Evolutionary conservation across 2,329 filamentous ascomycete genomes (phyloP), one percentile per base, ranked within the genome.

Genomic region (Scedosporium minutisporum): DNA sequence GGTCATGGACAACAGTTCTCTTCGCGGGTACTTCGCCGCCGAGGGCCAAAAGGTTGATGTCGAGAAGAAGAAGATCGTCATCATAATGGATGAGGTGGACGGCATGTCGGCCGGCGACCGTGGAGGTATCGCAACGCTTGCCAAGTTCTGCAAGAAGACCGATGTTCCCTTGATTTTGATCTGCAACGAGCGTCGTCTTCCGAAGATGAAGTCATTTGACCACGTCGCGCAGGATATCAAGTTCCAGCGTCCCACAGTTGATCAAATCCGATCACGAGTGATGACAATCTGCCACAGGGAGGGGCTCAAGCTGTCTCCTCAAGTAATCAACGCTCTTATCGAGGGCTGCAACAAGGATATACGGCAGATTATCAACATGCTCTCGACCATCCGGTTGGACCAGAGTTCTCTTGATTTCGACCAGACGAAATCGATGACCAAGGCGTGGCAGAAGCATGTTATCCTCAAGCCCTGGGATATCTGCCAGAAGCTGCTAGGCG

Each of bases 11-110:
- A 97, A 96, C 62, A 97, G 89, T 0, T 97, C 93, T 23, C 80
- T 99, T 12, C 82, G 92, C 63, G 95, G 95, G 1, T 99, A 89
- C 75, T 99, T 97, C 73, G 87, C 92, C 6, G 87, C 86, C 2
- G 90, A 93, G 63, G 89, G 90, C 25, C 90, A 95, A 74, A 83
- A 87, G 63, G 87, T 96, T 3, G 89, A 97, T 55, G 76, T 79
- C 4, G 81, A 81, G 16, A 97, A 95, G 79, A 96, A 96, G 79
- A 97, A 97, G 68, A 86, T 97, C 41, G 91, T 97, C 5, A 78
- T 99, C 58, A 91, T 99, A 76, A 97, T 99, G 95, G 95, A 99
- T 69, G 95, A 99, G 75, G 95, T 99, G 4, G 95, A 99, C 70
- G 95, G 95, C 61, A 97, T 99, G 95, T 97, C 93, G 65, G 93